Evolutionary conservation across 2,329 filamentous ascomycete genomes (phyloP).

Genomic region (Cercospora beticola): DNA sequence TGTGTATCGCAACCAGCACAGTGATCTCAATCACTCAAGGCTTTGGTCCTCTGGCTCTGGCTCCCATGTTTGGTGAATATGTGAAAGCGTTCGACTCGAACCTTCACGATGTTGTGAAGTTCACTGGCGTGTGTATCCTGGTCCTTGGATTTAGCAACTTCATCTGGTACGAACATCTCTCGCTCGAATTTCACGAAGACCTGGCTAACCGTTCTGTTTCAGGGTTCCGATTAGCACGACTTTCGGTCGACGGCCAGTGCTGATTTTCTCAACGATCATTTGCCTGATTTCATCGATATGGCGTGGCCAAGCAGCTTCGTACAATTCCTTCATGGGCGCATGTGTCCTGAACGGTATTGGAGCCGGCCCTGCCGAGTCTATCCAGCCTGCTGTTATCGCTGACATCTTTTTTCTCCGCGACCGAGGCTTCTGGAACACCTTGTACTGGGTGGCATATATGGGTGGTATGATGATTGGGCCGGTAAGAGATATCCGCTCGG

Average conservation of each 20-base stretch:
- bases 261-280: constrained; percentile 54
- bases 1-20: constrained; percentile 49
- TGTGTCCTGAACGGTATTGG: constrained; percentile 63
- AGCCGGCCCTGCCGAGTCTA: constrained; percentile 62
- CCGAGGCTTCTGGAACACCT: constrained; percentile 60
- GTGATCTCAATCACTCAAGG: constrained; percentile 55
- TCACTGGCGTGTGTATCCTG: constrained; percentile 58
- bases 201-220: not conserved
- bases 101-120: constrained; percentile 50
- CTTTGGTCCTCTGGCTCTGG: constrained; percentile 55
- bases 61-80: constrained; percentile 60
- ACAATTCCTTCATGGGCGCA: constrained; percentile 63
- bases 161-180: constrained; percentile 49
- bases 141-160: constrained; percentile 61
- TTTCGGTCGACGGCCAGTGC: constrained; percentile 56
- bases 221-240: constrained; percentile 58
- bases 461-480: constrained; percentile 59
- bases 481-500: not conserved
- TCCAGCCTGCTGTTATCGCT: constrained; percentile 62
- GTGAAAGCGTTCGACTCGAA: constrained; percentile 54
- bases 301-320: constrained; percentile 58
- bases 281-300: constrained; percentile 57
- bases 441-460: constrained; percentile 64
- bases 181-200: too few relatives aligned
- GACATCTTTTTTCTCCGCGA: constrained; percentile 64